Base-by-base conservation (phyloP, 1,139 yeast species). In the Scheffersomyces parashehatae region DNA sequence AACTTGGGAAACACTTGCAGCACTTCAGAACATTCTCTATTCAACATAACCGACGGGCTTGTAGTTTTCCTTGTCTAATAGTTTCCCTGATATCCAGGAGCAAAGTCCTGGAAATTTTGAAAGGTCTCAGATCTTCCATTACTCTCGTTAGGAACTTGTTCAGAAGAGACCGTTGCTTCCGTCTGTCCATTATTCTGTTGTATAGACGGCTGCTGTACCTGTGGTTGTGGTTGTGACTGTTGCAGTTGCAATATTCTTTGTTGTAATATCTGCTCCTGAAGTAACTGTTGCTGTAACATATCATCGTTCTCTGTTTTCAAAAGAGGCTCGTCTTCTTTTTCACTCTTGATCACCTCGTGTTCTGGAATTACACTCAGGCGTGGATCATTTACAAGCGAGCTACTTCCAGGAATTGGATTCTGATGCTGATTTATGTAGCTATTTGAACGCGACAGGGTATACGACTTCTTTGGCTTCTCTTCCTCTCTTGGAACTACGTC, bases 401-500 rank as follows among this genome's bases (percentile, higher is more conserved):
- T 12, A 40, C 31, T 11, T 37, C 36, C 20, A 30, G 47, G 30
- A 13, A 29, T 32, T n/a, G 45, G 50, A 16, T 43, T 44, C 8
- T 41, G 48, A 5, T 39, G 36, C 28, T 36, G 44, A n/a, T 46
- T 39, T 29, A 40, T 37, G 36, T 41, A 55, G 28, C 53, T 50
- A 28, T 47, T 47, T 12, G 61, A 38, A 38, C 60, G 48, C 4
- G 58, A 30, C 44, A 44, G 59, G 9, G 54, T 34, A 38, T 50
- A 50, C 5, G 63, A 38, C 47, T 70, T 75, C 52, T 78, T 79
- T 4, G 81, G 79, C 55, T 77, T 78, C 46, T 82, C 85, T 56
- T 81, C 87, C 52, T 82, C 88, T 46, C 98, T 73, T 7, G 99
- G 98, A 6, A 93, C 98, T 35, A 93, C 90, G 62, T 93, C 99